Conservation (phyloP, 805 yeast species). For the Isabelozyma heimii region DNA sequence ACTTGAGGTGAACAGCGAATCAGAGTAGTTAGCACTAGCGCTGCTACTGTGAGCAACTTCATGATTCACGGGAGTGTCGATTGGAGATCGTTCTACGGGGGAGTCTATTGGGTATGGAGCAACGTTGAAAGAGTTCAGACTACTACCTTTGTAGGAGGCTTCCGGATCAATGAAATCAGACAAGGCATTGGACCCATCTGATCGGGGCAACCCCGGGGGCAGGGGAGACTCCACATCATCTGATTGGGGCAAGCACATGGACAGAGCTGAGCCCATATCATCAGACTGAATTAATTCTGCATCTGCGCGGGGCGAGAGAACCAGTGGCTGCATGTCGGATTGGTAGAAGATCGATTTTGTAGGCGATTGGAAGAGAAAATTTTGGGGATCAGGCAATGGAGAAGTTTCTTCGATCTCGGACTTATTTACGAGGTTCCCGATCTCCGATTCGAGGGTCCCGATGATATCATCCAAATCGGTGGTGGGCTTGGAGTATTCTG, state of each 20-base stretch:
- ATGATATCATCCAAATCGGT: conserved; percentile 18
- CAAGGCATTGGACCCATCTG: background rate
- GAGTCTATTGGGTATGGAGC: conserved; percentile 15
- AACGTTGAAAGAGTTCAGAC: background rate
- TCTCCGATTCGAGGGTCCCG: conserved; percentile 19
- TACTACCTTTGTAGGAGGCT: background rate
- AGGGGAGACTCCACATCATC: background rate
- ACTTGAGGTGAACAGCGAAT: background rate
- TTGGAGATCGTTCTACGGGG: conserved; percentile 11
- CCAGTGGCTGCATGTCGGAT: background rate
- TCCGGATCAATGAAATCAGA: background rate
- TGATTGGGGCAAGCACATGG: no score
- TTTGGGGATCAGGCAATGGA: conserved; percentile 1
- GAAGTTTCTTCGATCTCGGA: background rate
- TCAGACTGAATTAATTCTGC: background rate
- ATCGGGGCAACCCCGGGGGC: background rate
- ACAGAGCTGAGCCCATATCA: no score
- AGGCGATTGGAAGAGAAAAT: conserved; percentile 1
- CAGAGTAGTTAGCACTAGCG: background rate
- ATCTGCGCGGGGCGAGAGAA: background rate
- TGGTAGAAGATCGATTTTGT: background rate
- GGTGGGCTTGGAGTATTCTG: background rate
- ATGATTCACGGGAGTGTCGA: background rate
- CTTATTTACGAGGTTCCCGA: conserved; percentile 12
- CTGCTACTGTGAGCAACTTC: background rate